These are phyloP conservation scores for Tolypocladium ophioglossoides DNA, from an alignment of 2,329 filamentous ascomycete genomes.

Conservation along the genomic window DNA sequence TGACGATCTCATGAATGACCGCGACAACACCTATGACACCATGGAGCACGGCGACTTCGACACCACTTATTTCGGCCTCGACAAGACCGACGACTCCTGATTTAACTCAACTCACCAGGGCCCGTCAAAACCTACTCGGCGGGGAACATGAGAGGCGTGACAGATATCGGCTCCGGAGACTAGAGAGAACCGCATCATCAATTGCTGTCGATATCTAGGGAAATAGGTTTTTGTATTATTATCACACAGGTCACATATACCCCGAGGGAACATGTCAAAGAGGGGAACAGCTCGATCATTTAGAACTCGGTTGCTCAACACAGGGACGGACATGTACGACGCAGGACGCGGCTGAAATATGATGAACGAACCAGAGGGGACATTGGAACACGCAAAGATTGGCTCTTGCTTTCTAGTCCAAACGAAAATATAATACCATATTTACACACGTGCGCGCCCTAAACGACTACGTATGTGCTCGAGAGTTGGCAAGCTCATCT, in stretches of 20 bases:
- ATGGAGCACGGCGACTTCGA: conserved; percentile 37
- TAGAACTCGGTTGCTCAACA: not conserved
- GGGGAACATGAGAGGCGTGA: not conserved
- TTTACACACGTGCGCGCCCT: not conserved
- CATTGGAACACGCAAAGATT: not conserved
- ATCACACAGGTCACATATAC: not conserved
- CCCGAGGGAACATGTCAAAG: not conserved
- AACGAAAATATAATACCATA: not conserved
- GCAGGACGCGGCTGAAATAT: not conserved
- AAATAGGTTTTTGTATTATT: not conserved
- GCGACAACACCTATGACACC: conserved; percentile 27
- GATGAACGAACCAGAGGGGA: not conserved
- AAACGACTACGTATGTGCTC: not conserved
- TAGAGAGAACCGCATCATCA: too few relatives aligned
- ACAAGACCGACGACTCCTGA: conserved; percentile 13
- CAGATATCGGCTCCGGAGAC: not conserved
- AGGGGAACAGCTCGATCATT: not conserved
- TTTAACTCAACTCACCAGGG: not conserved
- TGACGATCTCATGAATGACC: conserved; percentile 37
- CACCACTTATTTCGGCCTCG: conserved; percentile 32
- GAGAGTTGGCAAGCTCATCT: not conserved
- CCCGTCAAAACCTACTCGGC: not conserved
- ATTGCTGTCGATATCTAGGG: not conserved
- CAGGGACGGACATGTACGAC: not conserved
- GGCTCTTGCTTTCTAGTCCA: not conserved